Percentiles rank a stretch among this genome's conserved stretches.
These are phyloP conservation scores for Paraurostyla sp. DNA, from an alignment of 73 alveolate genomes.

Conservation along the genomic window DNA sequence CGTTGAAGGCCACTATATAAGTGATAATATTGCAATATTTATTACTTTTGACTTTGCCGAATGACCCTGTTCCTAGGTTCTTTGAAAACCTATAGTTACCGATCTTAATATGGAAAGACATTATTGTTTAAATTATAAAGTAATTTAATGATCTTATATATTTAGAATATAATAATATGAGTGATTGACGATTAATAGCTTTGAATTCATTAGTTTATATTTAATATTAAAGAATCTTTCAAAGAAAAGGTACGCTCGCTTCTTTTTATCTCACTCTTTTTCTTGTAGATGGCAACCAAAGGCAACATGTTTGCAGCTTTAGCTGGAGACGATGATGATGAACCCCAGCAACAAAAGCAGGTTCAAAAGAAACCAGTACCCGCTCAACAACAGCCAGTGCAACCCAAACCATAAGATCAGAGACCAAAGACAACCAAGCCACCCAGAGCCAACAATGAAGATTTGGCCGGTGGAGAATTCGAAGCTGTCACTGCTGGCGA, in stretches of 20 bases:
- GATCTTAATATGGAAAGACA: slow-evolving; percentile 55
- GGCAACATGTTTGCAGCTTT: background rate
- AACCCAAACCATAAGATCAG: slow-evolving; percentile 28
- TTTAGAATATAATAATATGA: background rate
- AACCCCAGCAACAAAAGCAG: slow-evolving; percentile 19
- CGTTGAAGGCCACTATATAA: slow-evolving; percentile 49
- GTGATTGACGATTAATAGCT: background rate
- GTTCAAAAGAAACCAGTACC: slow-evolving; percentile 20
- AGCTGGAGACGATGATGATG: slow-evolving; percentile 49
- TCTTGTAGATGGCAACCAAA: slow-evolving; percentile 12
- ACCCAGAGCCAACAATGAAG: background rate
- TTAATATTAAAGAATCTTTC: slow-evolving; percentile 30
- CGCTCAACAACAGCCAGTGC: background rate
- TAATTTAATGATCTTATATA: background rate
- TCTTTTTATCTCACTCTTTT: background rate
- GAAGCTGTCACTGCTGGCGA: slow-evolving; percentile 32
- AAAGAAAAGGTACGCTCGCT: background rate
- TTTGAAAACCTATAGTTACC: slow-evolving; percentile 81
- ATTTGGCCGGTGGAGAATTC: slow-evolving; percentile 16
- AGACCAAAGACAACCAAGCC: slow-evolving; percentile 17
- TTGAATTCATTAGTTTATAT: slow-evolving; percentile 20
- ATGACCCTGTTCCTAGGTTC: slow-evolving; percentile 96
- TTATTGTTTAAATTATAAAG: background rate
- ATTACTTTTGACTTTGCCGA: slow-evolving; percentile 92
- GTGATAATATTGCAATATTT: too few relatives aligned